Base-by-base conservation (phyloP, 345 rosid species). In the Eucalyptus marginata region DNA sequence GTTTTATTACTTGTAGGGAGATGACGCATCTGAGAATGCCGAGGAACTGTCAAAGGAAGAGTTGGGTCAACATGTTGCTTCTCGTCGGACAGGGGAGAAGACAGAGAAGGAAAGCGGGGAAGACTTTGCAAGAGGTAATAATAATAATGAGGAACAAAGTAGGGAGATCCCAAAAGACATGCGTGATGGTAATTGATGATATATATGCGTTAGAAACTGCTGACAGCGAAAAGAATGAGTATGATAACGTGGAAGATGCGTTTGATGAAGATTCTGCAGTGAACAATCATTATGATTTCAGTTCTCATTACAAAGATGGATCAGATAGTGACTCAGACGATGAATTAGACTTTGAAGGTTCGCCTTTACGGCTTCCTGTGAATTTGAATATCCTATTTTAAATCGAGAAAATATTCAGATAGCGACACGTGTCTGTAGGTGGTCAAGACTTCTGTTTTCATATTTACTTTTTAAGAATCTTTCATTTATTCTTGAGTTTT, bases 71-170 rank as follows among this genome's bases (percentile, higher is more conserved):
- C 97, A 95, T 89, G 95, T 98, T 91, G 99, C 98, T 52, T 98
- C 99, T 90, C 99, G 99, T 56, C 96, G 99, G 99, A 97, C 99
- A 5, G 96, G 99, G 89, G 94, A 93, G 88, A 94, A 90, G 83
- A 88, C 92, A 49, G 95, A 94, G 87, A 93, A 93, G 91, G 90
- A 93, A 90, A 80, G 90, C 46, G 91, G 88, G 92, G 89, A 86
- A 87, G 93, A 47, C 88, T 83, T 87, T 47, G 87, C 90, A 87
- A 90, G 89, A 87, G 92, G 89, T 36, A 87, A 90, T 86, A 40
- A 40, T 40, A 93, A 93, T 90, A 93, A 93, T 89, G 92, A 86
- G 89, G 94, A 92, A 88, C 92, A 91, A 89, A 91, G 83, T 87
- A 93, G 91, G 88, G 98, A 95, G 80, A 95, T 87, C 20, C 91